Base-by-base conservation (phyloP, 164 flowering plant species). In the Buxus sempervirens region DNA sequence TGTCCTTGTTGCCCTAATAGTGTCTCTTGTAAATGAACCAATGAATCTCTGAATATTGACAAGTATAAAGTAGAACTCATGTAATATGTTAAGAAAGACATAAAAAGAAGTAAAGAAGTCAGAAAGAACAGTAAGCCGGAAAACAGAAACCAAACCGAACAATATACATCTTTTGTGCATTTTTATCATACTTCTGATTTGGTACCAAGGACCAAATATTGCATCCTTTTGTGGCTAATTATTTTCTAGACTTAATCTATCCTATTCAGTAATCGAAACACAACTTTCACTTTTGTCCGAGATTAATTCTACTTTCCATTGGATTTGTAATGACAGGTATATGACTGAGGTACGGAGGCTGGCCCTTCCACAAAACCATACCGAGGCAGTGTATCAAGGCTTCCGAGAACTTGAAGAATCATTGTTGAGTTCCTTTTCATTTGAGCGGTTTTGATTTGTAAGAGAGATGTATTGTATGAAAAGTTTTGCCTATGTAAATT, bases 371-470 rank as follows among this genome's bases (percentile, higher is more conserved):
- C 90, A 81, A 68, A 83, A 73, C 72, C 84, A 80, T 72, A 90
- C 95, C 2, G 97, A 93, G 66, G 84, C 82, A 45, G 93, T 91
- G 21, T 93, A 83, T 70, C 73, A 80, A 60, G 99, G 98, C 23
- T 90, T 96, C 63, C 81, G 88, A 57, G 98, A 93, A 71, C 91
- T 96, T 4, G 99, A 96, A 77, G 99, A 96, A 74, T 85, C 96
- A 8, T 84, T 96, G 5, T 68, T 82, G 64, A 84, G 76, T 75
- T 83, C 93, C 0, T 80, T 66, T 62, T 75, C 90, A 21, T 82
- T 78, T 27, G 79, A 81, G 58, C 75, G 81, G 55, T 83, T 82
- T 65, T 86, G 80, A 82, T 36, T n/a, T n/a, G n/a, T n/a, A n/a
- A n/a, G n/a, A n/a, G n/a, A 24, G 56, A 54, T 69, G 12, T 28